Conservation (phyloP, 139 green algal species). For the Chlorella sorokiniana region DNA sequence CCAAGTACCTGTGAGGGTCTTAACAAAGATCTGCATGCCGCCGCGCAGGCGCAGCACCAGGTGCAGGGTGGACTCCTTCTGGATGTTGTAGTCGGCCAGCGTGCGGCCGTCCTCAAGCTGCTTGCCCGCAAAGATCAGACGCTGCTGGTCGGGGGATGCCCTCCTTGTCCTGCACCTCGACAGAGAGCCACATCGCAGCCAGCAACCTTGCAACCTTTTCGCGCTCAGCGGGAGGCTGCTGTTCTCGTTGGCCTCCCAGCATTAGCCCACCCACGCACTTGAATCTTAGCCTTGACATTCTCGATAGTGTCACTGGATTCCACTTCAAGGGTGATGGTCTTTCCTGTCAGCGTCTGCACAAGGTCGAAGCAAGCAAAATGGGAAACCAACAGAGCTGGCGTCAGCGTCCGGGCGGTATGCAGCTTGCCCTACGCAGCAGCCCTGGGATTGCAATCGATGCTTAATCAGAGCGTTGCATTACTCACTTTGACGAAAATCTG, state of each 20-base stretch:
- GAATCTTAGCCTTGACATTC: constrained; percentile 94
- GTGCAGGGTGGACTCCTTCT: constrained; percentile 97
- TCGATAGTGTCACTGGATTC: constrained; percentile 83
- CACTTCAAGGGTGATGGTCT: constrained; percentile 92
- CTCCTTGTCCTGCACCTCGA: constrained; percentile 87
- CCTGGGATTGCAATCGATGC: too few relatives aligned
- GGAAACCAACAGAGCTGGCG: too few relatives aligned
- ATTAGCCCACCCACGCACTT: neutral
- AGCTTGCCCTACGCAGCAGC: neutral
- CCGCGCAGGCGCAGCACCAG: constrained; percentile 82
- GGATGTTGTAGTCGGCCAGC: constrained; percentile 95
- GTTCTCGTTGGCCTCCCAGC: too few relatives aligned
- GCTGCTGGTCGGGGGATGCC: constrained; percentile 95
- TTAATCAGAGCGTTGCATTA: too few relatives aligned
- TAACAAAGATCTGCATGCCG: constrained; percentile 86
- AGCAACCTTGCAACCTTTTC: neutral
- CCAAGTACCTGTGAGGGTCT: constrained; percentile 82
- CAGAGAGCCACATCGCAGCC: neutral
- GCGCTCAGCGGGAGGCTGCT: too few relatives aligned
- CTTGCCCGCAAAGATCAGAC: constrained; percentile 96
- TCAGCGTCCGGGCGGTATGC: neutral
- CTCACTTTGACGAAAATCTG: constrained; percentile 88
- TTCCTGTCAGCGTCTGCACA: constrained; percentile 86
- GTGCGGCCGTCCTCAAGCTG: constrained; percentile 96
- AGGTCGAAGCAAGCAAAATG: constrained; percentile 45